These are phyloP conservation scores for Novymonas esmeraldas DNA, from an alignment of 208 protist genomes.

Conservation along the genomic window DNA sequence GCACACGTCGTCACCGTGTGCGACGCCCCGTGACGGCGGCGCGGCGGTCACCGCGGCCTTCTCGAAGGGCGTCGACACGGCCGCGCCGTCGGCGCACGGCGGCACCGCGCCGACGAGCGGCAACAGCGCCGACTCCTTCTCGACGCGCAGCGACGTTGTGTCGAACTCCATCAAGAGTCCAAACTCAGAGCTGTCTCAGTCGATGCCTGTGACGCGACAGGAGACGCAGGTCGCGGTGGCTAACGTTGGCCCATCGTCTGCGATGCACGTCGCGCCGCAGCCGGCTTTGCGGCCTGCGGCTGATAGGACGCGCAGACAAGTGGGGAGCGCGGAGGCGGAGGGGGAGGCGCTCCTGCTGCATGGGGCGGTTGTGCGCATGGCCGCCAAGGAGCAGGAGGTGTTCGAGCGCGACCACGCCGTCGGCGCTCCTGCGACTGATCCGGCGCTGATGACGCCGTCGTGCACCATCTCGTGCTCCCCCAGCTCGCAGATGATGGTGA, in stretches of 20 bases:
- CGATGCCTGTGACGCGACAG: background rate
- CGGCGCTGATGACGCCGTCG: conserved; percentile 8
- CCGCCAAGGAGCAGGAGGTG: background rate
- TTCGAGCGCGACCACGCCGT: background rate
- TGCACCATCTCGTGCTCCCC: conserved; percentile 26
- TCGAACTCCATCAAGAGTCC: background rate
- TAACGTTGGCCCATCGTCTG: no score
- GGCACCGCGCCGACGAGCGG: background rate
- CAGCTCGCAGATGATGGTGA: conserved; percentile 22
- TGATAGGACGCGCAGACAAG: no score
- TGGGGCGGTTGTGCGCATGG: background rate
- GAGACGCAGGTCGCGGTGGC: background rate
- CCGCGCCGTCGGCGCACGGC: no score
- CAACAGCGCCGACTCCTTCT: background rate
- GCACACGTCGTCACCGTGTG: background rate
- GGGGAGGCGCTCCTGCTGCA: no score
- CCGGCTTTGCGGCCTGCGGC: no score
- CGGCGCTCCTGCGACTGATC: background rate
- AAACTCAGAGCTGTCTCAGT: background rate
- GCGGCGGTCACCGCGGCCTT: background rate
- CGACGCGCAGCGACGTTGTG: background rate
- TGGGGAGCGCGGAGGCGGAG: background rate
- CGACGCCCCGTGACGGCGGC: background rate
- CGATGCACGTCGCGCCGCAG: no score
- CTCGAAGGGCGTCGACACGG: background rate